These are phyloP conservation scores for Mortierella sp. DNA, from an alignment of 371 early-diverging fungal species.

Conservation along the genomic window DNA sequence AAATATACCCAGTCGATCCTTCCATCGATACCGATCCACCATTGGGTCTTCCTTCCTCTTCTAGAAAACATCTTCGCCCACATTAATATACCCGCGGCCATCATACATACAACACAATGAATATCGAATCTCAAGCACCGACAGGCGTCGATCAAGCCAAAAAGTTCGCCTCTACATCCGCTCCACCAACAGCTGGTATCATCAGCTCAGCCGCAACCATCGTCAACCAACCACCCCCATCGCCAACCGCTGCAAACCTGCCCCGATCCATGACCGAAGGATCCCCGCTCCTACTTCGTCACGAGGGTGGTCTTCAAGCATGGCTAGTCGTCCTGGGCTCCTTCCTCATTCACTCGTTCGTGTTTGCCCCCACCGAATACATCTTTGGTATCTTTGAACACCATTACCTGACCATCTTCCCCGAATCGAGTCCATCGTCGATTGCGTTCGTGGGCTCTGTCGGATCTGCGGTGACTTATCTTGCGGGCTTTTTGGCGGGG, in stretches of 20 bases:
- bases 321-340: slow-evolving; percentile 51
- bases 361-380: slow-evolving; percentile 53
- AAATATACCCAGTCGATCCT: background rate
- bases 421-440: slow-evolving; percentile 31
- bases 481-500: slow-evolving; percentile 49
- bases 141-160: background rate
- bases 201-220: background rate
- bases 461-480: slow-evolving; percentile 49
- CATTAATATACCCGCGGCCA: background rate
- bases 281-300: background rate
- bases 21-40: background rate
- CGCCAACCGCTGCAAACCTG: background rate
- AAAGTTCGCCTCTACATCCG: background rate
- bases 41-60: background rate
- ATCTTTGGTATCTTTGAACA: slow-evolving; percentile 51
- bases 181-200: background rate
- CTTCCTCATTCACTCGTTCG: slow-evolving; percentile 48
- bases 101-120: background rate
- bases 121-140: background rate
- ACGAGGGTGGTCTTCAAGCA: slow-evolving; percentile 36
- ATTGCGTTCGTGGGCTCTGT: slow-evolving; percentile 54
- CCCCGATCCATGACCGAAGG: background rate
- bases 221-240: background rate
- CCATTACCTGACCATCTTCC: slow-evolving; percentile 41
- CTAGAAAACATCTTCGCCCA: background rate